These are phyloP conservation scores for Grosmannia clavigera DNA, from an alignment of 2,329 filamentous ascomycete species.

Conservation along the genomic window DNA sequence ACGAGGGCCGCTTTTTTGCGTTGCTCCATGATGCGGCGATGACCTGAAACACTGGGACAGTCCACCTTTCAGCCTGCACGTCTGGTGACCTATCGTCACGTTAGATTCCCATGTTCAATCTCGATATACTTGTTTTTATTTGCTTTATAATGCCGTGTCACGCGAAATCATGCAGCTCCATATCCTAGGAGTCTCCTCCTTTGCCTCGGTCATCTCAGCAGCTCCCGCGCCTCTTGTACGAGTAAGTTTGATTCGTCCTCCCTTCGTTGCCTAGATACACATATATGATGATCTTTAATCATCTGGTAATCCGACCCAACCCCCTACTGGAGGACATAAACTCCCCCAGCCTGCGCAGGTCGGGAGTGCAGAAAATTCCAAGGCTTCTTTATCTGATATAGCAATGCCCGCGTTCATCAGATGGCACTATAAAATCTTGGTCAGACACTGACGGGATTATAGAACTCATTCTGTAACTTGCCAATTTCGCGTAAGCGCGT, in stretches of 20 bases:
- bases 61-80: constrained; percentile 1
- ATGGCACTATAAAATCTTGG: background rate
- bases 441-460: background rate
- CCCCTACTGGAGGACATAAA: constrained; percentile 4
- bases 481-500: too few species aligned
- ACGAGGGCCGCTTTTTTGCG: constrained; percentile 45
- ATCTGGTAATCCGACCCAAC: constrained; percentile 15
- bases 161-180: background rate
- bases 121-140: background rate
- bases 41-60: constrained; percentile 54
- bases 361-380: constrained; percentile 10
- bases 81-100: background rate
- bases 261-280: background rate
- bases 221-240: background rate
- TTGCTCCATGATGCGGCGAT: constrained; percentile 55
- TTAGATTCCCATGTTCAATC: background rate
- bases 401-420: background rate
- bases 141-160: constrained; percentile 2
- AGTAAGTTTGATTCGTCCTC: background rate
- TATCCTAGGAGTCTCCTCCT: too few species aligned
- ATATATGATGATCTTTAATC: constrained; percentile 6
- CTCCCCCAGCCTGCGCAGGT: constrained; percentile 7
- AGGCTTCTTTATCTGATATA: constrained; percentile 8
- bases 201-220: too few species aligned
- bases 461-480: too few species aligned